Evolutionary conservation across 1,284 basidiomycete genomes (phyloP).

Genomic region (Marasmius oreades): DNA sequence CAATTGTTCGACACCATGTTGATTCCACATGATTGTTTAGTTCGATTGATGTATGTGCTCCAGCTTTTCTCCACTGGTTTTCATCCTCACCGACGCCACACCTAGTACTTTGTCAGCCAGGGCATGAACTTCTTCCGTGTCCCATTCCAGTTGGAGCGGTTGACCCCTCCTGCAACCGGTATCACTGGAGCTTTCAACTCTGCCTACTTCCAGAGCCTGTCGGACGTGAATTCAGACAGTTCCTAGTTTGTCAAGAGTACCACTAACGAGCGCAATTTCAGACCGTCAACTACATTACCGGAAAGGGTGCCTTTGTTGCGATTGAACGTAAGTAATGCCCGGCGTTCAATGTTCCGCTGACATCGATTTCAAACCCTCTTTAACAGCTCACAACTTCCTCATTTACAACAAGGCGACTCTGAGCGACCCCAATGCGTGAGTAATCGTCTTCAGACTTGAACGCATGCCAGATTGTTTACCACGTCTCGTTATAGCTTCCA

Average conservation of each 20-base stretch:
- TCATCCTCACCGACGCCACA: conserved; percentile 17
- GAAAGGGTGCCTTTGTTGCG: conserved; percentile 53
- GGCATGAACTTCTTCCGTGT: conserved; percentile 66
- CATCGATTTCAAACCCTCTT: conserved; percentile 2
- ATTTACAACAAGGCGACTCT: conserved; percentile 51
- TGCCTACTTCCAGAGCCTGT: conserved; percentile 49
- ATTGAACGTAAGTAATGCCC: conserved; percentile 45
- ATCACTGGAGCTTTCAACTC: conserved; percentile 50
- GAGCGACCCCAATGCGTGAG: conserved; percentile 45
- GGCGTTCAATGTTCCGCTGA: neutral
- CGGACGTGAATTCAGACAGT: conserved; percentile 30
- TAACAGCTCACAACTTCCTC: conserved; percentile 56
- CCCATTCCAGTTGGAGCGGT: conserved; percentile 56
- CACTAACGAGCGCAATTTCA: conserved; percentile 16
- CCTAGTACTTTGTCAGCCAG: conserved; percentile 47
- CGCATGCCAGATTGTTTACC: conserved; percentile 4
- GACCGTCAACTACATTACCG: conserved; percentile 58
- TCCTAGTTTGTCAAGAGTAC: neutral
- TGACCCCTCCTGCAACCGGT: conserved; percentile 47
- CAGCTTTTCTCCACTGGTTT: conserved; percentile 4
- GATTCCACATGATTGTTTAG: conserved; percentile 1
- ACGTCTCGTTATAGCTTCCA: conserved; percentile 38
- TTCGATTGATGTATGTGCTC: conserved; percentile 14
- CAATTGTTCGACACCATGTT: neutral
- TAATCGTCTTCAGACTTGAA: conserved; percentile 8